Evolutionary conservation across 371 early-diverging fungal genomes (phyloP).

Genomic region (Lichtheimia ramosa): DNA sequence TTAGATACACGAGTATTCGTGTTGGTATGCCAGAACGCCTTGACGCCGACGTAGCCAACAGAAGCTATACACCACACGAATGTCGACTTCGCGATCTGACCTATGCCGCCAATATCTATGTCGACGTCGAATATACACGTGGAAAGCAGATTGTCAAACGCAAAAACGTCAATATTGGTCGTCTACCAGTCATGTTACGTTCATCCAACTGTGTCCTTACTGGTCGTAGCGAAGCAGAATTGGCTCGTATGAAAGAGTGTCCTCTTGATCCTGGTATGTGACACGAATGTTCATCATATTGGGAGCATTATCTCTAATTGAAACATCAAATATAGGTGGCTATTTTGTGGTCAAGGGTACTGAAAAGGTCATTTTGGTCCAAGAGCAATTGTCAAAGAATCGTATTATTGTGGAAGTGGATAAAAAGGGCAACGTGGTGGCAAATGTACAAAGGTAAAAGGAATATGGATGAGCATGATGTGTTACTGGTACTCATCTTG

Average conservation of each 20-base stretch:
- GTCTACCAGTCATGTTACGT: slow-evolving; percentile 99
- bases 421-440: slow-evolving; percentile 76
- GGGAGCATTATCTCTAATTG: not conserved
- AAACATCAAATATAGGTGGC: slow-evolving; percentile 64
- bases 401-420: slow-evolving; percentile 99
- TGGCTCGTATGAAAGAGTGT: slow-evolving; percentile 93
- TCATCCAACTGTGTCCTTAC: slow-evolving; percentile 88
- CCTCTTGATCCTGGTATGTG: slow-evolving; percentile 93
- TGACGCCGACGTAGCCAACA: slow-evolving; percentile 76
- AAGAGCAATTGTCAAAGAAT: slow-evolving; percentile 99
- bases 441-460: slow-evolving; percentile 47
- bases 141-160: slow-evolving; percentile 87
- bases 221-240: slow-evolving; percentile 76
- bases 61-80: slow-evolving; percentile 95
- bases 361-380: slow-evolving; percentile 99
- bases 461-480: too few species aligned
- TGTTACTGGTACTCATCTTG: not conserved
- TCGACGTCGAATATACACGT: slow-evolving; percentile 97
- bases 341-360: slow-evolving; percentile 99
- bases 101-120: slow-evolving; percentile 95
- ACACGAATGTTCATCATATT: not conserved
- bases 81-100: slow-evolving; percentile 99
- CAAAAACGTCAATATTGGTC: slow-evolving; percentile 91
- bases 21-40: slow-evolving; percentile 87
- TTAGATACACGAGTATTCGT: slow-evolving; percentile 88